phyloP scores from a whole-genome alignment of 2,329 filamentous ascomycete genomes.

The Stemphylium lycopersici region DNA sequence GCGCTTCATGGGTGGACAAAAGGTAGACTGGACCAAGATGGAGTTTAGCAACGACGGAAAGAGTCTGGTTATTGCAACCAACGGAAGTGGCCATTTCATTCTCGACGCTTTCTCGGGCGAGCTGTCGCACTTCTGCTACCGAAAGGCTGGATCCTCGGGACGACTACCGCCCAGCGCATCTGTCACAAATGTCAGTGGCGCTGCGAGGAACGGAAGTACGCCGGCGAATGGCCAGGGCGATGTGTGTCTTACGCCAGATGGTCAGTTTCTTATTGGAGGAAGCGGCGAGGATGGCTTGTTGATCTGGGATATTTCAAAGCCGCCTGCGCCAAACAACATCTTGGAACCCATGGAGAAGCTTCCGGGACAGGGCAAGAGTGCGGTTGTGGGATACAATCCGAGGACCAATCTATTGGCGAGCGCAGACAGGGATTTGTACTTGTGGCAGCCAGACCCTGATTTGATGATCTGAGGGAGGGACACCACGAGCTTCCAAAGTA shows the following conservation, averaged over 20 bases:
- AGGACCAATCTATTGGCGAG: slow-evolving; percentile 90
- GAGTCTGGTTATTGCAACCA: slow-evolving; percentile 80
- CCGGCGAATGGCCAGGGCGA: slow-evolving; percentile 66
- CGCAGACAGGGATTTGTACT: slow-evolving; percentile 76
- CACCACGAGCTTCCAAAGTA: no score
- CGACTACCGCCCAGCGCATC: slow-evolving; percentile 53
- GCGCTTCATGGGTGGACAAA: slow-evolving; percentile 49
- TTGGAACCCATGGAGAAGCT: slow-evolving; percentile 69
- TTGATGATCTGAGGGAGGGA: slow-evolving; percentile 37
- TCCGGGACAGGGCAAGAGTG: slow-evolving; percentile 67
- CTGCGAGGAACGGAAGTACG: slow-evolving; percentile 50
- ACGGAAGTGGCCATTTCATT: slow-evolving; percentile 83
- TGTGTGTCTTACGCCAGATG: slow-evolving; percentile 87
- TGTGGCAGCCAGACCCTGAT: slow-evolving; percentile 58
- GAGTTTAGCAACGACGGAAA: slow-evolving; percentile 98
- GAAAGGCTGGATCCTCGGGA: slow-evolving; percentile 53
- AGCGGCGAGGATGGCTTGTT: slow-evolving; percentile 72
- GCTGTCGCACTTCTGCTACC: slow-evolving; percentile 73
- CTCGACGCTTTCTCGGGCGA: slow-evolving; percentile 90
- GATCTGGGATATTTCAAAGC: slow-evolving; percentile 78
- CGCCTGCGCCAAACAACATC: slow-evolving; percentile 60
- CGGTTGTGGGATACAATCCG: slow-evolving; percentile 85
- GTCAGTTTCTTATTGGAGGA: slow-evolving; percentile 86
- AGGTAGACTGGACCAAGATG: slow-evolving; percentile 81
- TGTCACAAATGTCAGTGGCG: slow-evolving; percentile 59